Base-by-base conservation (phyloP, 768 basidiomycete genomes). In the Phanerochaete sordida region DNA sequence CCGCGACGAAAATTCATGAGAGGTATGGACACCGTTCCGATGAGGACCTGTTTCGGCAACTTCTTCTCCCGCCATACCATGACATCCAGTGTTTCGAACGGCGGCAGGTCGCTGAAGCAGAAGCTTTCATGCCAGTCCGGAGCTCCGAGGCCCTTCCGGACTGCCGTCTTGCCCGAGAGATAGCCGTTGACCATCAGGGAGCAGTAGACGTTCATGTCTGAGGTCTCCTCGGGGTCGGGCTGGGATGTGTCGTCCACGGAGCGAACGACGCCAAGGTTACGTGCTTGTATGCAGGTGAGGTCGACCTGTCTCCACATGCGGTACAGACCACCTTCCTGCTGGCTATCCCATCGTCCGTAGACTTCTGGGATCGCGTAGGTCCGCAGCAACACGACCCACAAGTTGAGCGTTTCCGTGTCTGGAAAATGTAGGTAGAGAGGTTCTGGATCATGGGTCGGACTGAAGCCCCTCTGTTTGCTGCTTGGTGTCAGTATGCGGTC, bases 291-390 rank as follows among this genome's bases (percentile, higher is more conserved):
- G 57, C 92, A 78, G 30, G 83, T 81, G 26, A 94, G 75, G 62
- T 90, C 84, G 24, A 94, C 79, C 70, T 90, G 88, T 53, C 93
- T 81, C 89, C 90, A 94, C 83, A 94, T 89, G 57, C 93, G 86
- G 73, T 91, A 93, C 12, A 89, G 82, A 7, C 91, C 91, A 45
- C 87, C 89, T 61, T 86, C 86, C 53, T 72, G 67, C 23, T 83
- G 77, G 39, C 77, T 76, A 64, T 79, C 76, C 69, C 79, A 74
- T 64, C 79, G 77, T 33, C 88, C 91, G 68, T 92, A 91, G 57
- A 88, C 83, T 72, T 93, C 92, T 0, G 91, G 87, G 53, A 81
- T 80, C 13, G 93, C 87, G 71, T 90, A 93, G 2, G 92, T 91
- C 60, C 86, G 85, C 57, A 94, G 77, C 53, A 95, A 82, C 24